Percentiles rank a stretch among this genome's conserved stretches.
These are phyloP conservation scores for Aphanomyces stellatus DNA, from an alignment of 352 stramenopile species.

Conservation along the genomic window DNA sequence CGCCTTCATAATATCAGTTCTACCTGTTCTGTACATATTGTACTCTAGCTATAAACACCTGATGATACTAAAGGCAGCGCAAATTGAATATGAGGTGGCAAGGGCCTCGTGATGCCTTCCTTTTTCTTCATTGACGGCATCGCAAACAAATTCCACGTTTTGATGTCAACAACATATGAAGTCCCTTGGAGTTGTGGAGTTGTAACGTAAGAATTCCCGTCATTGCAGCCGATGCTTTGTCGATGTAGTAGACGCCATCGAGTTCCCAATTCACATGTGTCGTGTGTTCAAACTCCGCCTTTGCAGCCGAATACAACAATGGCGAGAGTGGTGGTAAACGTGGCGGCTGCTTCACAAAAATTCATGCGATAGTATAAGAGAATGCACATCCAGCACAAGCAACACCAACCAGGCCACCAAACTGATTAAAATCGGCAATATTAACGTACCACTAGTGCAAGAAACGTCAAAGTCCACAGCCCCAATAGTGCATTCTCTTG, in stretches of 20 bases:
- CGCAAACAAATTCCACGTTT: not conserved
- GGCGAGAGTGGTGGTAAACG: not conserved
- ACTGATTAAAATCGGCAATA: not conserved
- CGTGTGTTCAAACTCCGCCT: not conserved
- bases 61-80: too few relatives aligned
- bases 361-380: not conserved
- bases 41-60: too few relatives aligned
- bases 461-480: not conserved
- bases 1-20: too few relatives aligned
- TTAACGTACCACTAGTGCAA: not conserved
- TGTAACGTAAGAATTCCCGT: not conserved
- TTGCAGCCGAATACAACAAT: not conserved
- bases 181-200: not conserved
- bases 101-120: too few relatives aligned
- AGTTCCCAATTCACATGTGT: constrained; percentile 1
- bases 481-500: not conserved
- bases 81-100: too few relatives aligned
- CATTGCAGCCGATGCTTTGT: not conserved
- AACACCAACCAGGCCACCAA: not conserved
- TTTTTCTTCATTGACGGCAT: too few relatives aligned
- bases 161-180: constrained; percentile 8
- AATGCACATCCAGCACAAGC: not conserved
- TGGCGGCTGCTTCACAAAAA: not conserved
- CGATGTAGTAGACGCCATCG: not conserved
- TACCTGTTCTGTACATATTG: too few relatives aligned